Conservation (phyloP, 306 rosid species). For the Cercis canadensis region DNA sequence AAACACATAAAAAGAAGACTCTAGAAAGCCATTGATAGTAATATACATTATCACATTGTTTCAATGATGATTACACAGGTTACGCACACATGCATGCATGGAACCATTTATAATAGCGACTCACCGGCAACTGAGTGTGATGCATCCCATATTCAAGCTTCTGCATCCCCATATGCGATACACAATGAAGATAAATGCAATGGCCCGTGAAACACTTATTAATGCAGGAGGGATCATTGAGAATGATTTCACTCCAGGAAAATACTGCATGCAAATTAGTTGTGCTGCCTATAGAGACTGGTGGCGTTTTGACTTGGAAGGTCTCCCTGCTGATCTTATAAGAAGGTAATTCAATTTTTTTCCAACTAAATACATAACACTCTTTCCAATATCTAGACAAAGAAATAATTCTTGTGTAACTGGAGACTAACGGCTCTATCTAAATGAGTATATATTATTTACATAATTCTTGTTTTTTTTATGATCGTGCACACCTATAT, state of each 20-base stretch:
- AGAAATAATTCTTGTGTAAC: too few relatives aligned
- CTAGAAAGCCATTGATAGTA: too few relatives aligned
- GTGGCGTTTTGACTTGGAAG: conserved; percentile 47
- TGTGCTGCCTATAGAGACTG: conserved; percentile 46
- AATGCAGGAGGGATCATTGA: conserved; percentile 43
- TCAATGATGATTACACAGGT: conserved; percentile 30
- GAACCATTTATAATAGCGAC: conserved; percentile 50
- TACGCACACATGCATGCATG: conserved; percentile 52
- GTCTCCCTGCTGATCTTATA: conserved; percentile 50
- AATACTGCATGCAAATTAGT: conserved; percentile 44
- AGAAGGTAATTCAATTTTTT: conserved; percentile 41
- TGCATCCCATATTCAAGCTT: conserved; percentile 57
- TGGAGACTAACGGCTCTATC: too few relatives aligned
- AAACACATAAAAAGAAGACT: too few relatives aligned
- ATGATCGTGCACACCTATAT: too few relatives aligned
- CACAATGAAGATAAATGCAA: conserved; percentile 48
- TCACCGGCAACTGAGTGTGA: conserved; percentile 55
- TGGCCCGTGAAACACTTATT: conserved; percentile 41
- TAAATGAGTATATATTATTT: too few relatives aligned
- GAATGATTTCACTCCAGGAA: conserved; percentile 42
- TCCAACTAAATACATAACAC: too few relatives aligned
- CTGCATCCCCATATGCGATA: conserved; percentile 49
- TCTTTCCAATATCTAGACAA: too few relatives aligned
- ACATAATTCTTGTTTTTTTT: too few relatives aligned
- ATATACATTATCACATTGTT: too few relatives aligned